Percentiles rank a stretch among this genome's conserved stretches.
Evolutionary conservation across 1,284 basidiomycete genomes (phyloP).

Genomic region (Rhodotorula sp.): DNA sequence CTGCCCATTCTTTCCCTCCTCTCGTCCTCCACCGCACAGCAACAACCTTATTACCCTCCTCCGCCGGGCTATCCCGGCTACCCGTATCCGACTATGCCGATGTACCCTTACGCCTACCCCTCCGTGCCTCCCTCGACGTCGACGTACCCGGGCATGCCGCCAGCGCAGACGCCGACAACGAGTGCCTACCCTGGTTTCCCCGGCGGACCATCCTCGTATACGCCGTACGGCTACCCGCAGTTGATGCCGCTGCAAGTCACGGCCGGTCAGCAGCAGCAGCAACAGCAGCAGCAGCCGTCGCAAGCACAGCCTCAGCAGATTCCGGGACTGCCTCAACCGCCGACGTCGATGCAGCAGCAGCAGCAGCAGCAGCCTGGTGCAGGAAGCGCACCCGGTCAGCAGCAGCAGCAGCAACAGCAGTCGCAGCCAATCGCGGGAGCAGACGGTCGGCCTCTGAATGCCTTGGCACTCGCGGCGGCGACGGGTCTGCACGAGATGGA

Average conservation of each 20-base stretch:
- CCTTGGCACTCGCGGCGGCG: slow-evolving; percentile 38
- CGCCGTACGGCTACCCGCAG: slow-evolving; percentile 25
- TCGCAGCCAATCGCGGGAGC: slow-evolving; percentile 11
- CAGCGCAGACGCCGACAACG: slow-evolving; percentile 7
- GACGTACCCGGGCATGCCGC: slow-evolving; percentile 22
- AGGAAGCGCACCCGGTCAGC: not conserved
- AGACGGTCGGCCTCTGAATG: slow-evolving; percentile 31
- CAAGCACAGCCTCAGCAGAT: slow-evolving; percentile 2
- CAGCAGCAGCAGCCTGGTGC: slow-evolving; percentile 4
- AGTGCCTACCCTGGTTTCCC: slow-evolving; percentile 31
- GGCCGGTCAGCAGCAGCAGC: slow-evolving; percentile 10
- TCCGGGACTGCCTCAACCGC: not conserved
- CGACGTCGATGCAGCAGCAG: slow-evolving; percentile 5
- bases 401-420: slow-evolving; percentile 8
- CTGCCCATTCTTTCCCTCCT: not conserved
- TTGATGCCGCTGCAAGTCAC: slow-evolving; percentile 15
- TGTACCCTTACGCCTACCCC: slow-evolving; percentile 38
- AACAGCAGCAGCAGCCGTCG: slow-evolving; percentile 17
- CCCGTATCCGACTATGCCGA: slow-evolving; percentile 37
- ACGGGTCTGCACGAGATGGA: slow-evolving; percentile 42
- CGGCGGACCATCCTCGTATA: slow-evolving; percentile 11
- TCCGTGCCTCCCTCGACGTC: slow-evolving; percentile 27
- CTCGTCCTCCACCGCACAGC: not conserved
- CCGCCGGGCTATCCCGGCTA: slow-evolving; percentile 41
- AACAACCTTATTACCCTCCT: slow-evolving; percentile 37